phyloP scores from a whole-genome alignment of 306 rosid genomes.

The Prosopis cineraria region DNA sequence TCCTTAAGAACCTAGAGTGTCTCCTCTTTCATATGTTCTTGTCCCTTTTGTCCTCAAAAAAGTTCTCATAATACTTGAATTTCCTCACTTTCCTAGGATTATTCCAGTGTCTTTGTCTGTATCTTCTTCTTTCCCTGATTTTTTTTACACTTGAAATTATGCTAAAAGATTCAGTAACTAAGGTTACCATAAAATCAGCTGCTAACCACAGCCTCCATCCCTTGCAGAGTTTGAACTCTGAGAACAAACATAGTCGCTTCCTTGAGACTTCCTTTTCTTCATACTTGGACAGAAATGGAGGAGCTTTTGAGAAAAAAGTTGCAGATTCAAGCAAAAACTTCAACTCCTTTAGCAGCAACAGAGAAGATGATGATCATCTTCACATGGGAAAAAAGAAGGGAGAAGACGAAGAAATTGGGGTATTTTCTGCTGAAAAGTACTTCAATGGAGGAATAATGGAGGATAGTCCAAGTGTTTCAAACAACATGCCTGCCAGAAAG shows the following conservation, averaged over 20 bases:
- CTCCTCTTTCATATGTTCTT: constrained; percentile 1
- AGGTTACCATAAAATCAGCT: constrained; percentile 56
- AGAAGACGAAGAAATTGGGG: constrained; percentile 81
- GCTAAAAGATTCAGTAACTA: constrained; percentile 31
- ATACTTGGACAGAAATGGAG: constrained; percentile 48
- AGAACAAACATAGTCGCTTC: constrained; percentile 29
- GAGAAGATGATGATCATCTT: constrained; percentile 31
- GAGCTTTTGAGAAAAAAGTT: constrained; percentile 23
- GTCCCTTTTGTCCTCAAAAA: constrained; percentile 24
- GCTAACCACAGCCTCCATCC: constrained; percentile 38
- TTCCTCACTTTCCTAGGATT: constrained; percentile 12
- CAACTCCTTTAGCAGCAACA: constrained; percentile 27
- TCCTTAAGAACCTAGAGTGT: constrained; percentile 20
- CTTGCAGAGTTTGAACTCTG: constrained; percentile 39
- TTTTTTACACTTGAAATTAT: constrained; percentile 14
- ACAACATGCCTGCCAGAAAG: constrained; percentile 38
- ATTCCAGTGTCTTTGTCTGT: constrained; percentile 38
- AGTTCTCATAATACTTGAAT: not conserved
- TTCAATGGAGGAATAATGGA: constrained; percentile 77
- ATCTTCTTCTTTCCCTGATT: constrained; percentile 30
- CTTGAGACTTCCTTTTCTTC: constrained; percentile 60
- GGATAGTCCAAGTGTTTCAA: constrained; percentile 37
- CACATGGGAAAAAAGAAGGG: constrained; percentile 47
- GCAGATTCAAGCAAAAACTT: constrained; percentile 42
- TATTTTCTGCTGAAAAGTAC: constrained; percentile 87